phyloP scores from a whole-genome alignment of 441 rosid species.

The Eugenia klotzschiana region DNA sequence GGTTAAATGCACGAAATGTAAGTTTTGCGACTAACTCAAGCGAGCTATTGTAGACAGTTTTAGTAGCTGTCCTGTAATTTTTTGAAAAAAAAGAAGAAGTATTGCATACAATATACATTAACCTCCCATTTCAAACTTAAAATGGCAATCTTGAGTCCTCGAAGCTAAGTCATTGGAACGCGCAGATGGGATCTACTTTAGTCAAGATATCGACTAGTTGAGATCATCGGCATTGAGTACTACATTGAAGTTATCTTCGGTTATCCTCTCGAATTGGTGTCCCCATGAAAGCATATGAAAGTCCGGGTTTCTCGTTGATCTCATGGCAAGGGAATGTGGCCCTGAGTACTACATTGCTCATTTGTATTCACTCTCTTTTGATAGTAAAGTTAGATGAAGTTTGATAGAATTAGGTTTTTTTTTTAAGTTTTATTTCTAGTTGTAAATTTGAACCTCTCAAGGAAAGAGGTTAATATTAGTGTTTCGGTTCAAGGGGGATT shows the following conservation, averaged over 20 bases:
- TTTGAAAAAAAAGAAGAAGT: too few species aligned
- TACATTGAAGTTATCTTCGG: neutral
- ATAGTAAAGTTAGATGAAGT: neutral
- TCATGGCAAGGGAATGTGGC: neutral
- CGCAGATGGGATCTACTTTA: neutral
- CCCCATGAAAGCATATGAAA: neutral
- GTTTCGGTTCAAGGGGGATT: too few species aligned
- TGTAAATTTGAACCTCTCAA: neutral
- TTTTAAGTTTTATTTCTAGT: neutral
- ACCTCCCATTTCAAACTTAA: neutral
- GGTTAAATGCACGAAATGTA: neutral
- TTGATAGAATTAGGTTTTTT: too few species aligned
- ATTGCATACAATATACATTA: too few species aligned
- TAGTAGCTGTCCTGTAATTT: too few species aligned
- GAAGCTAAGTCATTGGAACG: neutral
- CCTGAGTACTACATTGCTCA: neutral
- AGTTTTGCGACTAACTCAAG: neutral
- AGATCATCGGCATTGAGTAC: too few species aligned
- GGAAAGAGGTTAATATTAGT: neutral
- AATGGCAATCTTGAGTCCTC: neutral
- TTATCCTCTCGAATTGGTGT: neutral
- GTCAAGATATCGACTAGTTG: neutral
- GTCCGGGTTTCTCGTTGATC: neutral
- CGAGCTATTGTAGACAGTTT: neutral
- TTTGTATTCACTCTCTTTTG: neutral